Evolutionary conservation across 108 stramenopile species (phyloP), one percentile per base, ranked within the genome.

Genomic region (Fragilariopsis cylindrus): DNA sequence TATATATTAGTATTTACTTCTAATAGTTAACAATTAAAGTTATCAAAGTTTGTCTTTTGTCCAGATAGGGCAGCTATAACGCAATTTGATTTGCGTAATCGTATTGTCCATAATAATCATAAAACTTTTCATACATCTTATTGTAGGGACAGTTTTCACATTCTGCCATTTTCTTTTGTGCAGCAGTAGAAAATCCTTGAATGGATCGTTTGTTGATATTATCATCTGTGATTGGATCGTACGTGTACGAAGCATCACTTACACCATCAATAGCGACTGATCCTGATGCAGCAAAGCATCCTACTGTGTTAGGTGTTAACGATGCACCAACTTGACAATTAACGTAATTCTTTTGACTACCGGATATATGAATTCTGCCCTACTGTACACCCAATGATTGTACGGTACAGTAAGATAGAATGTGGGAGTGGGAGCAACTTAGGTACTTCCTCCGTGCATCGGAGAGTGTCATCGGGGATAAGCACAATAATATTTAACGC

Each of bases 21-120:
- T 0, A 21, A 21, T 21, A 21, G 21, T 21, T 21, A 21, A 21
- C 21, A 21, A 21, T 91, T 78, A 12, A 90, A 91, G 60, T 86
- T 87, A 9, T 16, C 40, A 49, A 90, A 87, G 5, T 62, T 52
- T 40, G 90, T 85, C 18, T 30, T 48, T 12, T 21, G 8, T 46
- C 82, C 82, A 8, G 67, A 68, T 43, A 89, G 81, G 45, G 88
- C 93, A 18, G 90, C 82, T 11, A 55, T 11, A 55, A 46, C 16
- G 90, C 81, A 82, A 85, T 87, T 39, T 89, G 64, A 60, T 92
- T 76, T 12, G 86, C 93, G 68, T 92, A 95, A 76, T 86, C 83
- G 54, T 52, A 71, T 50, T 41, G 56, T 67, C 91, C 91, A 76
- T 90, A 93, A 68, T 89, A 93, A 8, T 81, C 67, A 48, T 76